These are phyloP conservation scores for Pseudocercospora cruenta DNA, from an alignment of 2,329 filamentous ascomycete genomes.

Conservation along the genomic window DNA sequence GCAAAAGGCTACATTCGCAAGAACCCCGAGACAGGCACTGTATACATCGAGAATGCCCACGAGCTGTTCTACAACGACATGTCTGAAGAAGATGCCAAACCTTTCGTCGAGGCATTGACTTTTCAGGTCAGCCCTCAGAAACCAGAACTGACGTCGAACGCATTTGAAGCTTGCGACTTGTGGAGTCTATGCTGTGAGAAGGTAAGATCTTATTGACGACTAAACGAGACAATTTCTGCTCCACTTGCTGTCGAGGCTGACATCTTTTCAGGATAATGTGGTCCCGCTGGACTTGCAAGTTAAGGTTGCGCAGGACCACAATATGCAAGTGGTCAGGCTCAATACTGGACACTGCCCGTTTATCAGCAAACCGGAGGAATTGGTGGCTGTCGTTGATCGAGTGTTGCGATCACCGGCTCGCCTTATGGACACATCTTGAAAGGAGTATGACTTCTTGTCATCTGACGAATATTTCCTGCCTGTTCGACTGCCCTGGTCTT, in stretches of 20 bases:
- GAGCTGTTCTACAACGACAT: constrained; percentile 19
- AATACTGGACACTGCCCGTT: constrained; percentile 17
- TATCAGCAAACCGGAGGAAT: constrained; percentile 14
- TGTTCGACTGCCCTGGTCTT: no score
- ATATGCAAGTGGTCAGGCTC: constrained; percentile 15
- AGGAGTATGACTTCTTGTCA: no score
- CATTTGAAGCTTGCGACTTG: neutral
- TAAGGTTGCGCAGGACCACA: constrained; percentile 12
- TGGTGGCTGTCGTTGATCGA: constrained; percentile 11
- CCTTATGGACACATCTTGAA: neutral
- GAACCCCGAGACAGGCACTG: neutral
- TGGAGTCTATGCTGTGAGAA: neutral
- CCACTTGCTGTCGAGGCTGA: neutral
- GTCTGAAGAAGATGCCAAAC: constrained; percentile 8
- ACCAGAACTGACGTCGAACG: neutral
- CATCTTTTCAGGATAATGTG: neutral
- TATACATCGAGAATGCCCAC: constrained; percentile 9
- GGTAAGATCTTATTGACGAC: neutral
- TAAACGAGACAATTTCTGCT: neutral
- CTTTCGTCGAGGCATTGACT: constrained; percentile 16
- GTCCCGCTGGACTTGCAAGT: constrained; percentile 10
- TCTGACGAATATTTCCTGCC: no score
- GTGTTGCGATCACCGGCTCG: neutral
- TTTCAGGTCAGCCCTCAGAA: constrained; percentile 9
- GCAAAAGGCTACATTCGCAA: constrained; percentile 2